These are phyloP conservation scores for Ochetophila trinervis DNA, from an alignment of 306 rosid species.

Conservation along the genomic window DNA sequence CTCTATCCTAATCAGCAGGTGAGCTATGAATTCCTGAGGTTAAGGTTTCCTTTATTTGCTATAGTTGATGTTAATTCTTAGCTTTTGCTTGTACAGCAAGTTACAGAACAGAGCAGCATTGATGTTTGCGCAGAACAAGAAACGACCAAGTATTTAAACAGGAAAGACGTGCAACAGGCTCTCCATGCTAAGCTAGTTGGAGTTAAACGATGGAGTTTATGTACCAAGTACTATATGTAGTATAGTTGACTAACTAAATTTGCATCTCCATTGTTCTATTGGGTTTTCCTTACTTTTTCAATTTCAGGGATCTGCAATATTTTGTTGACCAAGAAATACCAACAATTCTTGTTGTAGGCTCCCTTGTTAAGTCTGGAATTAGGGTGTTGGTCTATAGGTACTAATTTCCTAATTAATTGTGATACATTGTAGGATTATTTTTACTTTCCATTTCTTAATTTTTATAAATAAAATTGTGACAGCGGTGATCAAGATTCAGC, in stretches of 20 bases:
- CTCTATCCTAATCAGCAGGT: no score
- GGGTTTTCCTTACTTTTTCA: not conserved
- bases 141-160: conserved; percentile 48
- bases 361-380: conserved; percentile 31
- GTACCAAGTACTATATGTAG: conserved; percentile 46
- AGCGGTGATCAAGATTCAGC: no score
- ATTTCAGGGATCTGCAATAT: not conserved
- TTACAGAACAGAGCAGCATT: conserved; percentile 24
- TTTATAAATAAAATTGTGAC: no score
- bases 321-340: conserved; percentile 17
- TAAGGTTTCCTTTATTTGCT: not conserved
- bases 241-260: not conserved
- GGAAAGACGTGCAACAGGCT: conserved; percentile 58
- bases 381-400: conserved; percentile 34
- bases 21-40: no score
- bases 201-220: conserved; percentile 42
- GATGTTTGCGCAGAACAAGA: conserved; percentile 74
- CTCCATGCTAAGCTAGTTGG: conserved; percentile 73
- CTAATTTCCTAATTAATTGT: not conserved
- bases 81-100: conserved; percentile 30
- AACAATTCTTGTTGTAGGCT: conserved; percentile 30
- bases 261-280: not conserved
- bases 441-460: no score
- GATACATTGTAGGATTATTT: no score
- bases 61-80: no score